Evolutionary conservation across 208 protist genomes (phyloP).

Genomic region (Trypanosoma theileri): DNA sequence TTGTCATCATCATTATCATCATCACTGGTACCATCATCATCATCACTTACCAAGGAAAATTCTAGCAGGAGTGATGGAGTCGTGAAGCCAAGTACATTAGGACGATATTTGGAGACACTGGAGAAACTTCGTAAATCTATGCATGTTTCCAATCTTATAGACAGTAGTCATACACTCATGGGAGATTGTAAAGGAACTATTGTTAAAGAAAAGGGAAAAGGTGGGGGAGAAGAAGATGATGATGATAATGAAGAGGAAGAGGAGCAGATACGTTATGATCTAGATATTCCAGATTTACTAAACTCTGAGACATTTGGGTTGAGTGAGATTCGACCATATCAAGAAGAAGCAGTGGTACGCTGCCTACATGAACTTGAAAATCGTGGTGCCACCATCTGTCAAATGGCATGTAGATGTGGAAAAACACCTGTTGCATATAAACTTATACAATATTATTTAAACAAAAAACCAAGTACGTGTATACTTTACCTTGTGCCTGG

Average conservation of each 20-base stretch:
- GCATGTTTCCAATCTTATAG: not conserved
- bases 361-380: slow-evolving; percentile 39
- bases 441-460: slow-evolving; percentile 41
- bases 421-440: slow-evolving; percentile 77
- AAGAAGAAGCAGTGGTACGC: slow-evolving; percentile 59
- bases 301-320: slow-evolving; percentile 37
- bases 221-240: not conserved
- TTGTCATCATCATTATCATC: not conserved
- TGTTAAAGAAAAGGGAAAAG: too few species aligned
- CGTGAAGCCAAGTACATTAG: slow-evolving; percentile 7
- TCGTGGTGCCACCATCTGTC: slow-evolving; percentile 49
- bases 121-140: slow-evolving; percentile 24
- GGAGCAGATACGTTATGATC: slow-evolving; percentile 6
- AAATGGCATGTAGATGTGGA: slow-evolving; percentile 82
- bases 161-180: too few species aligned
- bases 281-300: slow-evolving; percentile 14
- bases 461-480: slow-evolving; percentile 21
- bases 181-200: too few species aligned
- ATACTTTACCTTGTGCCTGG: slow-evolving; percentile 80
- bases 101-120: slow-evolving; percentile 18
- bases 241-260: slow-evolving; percentile 6
- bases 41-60: too few species aligned
- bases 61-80: not conserved
- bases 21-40: not conserved
- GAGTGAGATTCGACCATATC: slow-evolving; percentile 52